Evolutionary conservation across 352 stramenopile species (phyloP).

Genomic region (Phytophthora litchii): DNA sequence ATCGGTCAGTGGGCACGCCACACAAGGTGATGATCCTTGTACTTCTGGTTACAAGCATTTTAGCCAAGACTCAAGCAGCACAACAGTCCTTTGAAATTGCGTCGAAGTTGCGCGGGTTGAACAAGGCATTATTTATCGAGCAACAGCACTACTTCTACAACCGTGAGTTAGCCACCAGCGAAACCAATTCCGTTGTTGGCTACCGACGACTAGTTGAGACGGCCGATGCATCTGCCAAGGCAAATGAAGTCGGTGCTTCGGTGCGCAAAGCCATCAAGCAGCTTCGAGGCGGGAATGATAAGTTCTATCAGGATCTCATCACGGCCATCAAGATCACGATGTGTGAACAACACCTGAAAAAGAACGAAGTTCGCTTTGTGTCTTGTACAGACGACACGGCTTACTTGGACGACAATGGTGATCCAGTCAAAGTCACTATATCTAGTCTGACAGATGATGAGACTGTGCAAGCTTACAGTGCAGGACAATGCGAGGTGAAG

Average conservation of each 20-base stretch:
- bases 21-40: background rate
- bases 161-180: background rate
- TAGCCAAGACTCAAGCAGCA: conserved; percentile 8
- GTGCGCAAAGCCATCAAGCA: conserved; percentile 71
- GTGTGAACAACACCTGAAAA: conserved; percentile 43
- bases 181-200: conserved; percentile 1
- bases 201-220: conserved; percentile 28
- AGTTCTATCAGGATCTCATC: conserved; percentile 74
- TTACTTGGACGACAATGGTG: conserved; percentile 49
- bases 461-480: conserved; percentile 36
- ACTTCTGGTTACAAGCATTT: conserved; percentile 14
- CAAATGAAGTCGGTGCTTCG: conserved; percentile 49
- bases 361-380: conserved; percentile 45
- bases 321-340: conserved; percentile 54
- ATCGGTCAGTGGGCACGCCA: background rate
- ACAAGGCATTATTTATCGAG: conserved; percentile 5
- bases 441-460: conserved; percentile 29
- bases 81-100: conserved; percentile 17
- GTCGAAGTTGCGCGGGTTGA: conserved; percentile 28
- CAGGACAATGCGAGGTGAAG: conserved; percentile 53
- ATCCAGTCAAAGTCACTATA: conserved; percentile 37
- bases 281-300: conserved; percentile 56
- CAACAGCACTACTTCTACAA: background rate
- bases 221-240: conserved; percentile 40
- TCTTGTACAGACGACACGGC: conserved; percentile 26